phyloP scores from a whole-genome alignment of 2,329 filamentous ascomycete genomes.

The Aureobasidium sp. region DNA sequence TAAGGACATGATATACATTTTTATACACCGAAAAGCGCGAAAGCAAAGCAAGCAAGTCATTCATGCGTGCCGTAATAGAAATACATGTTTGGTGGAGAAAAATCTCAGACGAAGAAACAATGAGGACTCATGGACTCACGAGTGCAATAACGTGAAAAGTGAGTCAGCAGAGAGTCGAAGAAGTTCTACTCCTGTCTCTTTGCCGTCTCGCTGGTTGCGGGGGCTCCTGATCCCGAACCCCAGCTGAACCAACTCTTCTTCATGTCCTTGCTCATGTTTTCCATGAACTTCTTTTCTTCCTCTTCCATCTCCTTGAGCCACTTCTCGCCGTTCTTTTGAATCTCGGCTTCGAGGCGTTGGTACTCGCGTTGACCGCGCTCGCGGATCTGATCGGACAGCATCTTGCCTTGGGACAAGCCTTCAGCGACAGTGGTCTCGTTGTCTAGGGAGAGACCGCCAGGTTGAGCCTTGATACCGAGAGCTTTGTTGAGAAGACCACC shows the following conservation, averaged over 20 bases:
- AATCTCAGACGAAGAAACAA: neutral
- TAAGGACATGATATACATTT: conserved; percentile 5
- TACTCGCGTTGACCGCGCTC: conserved; percentile 90
- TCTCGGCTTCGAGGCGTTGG: conserved; percentile 80
- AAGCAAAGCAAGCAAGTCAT: neutral
- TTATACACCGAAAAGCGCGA: neutral
- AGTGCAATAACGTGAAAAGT: neutral
- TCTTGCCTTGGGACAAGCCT: conserved; percentile 85
- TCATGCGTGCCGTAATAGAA: conserved; percentile 4
- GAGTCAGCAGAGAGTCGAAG: neutral
- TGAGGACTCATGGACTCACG: neutral
- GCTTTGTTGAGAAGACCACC: conserved; percentile 51
- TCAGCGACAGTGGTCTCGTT: conserved; percentile 57
- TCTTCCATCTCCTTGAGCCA: conserved; percentile 92
- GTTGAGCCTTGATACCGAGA: conserved; percentile 67
- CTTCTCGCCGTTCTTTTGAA: conserved; percentile 86
- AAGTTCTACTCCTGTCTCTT: conserved; percentile 9
- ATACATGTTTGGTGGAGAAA: neutral
- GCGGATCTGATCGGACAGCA: conserved; percentile 89
- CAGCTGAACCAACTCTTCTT: conserved; percentile 64
- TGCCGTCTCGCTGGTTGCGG: conserved; percentile 4
- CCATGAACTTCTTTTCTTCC: conserved; percentile 79
- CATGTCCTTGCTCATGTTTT: conserved; percentile 89
- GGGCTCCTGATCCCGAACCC: conserved; percentile 15
- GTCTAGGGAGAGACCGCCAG: conserved; percentile 52